phyloP scores from a whole-genome alignment of 2,329 filamentous ascomycete genomes.

The Penicillium sp. region DNA sequence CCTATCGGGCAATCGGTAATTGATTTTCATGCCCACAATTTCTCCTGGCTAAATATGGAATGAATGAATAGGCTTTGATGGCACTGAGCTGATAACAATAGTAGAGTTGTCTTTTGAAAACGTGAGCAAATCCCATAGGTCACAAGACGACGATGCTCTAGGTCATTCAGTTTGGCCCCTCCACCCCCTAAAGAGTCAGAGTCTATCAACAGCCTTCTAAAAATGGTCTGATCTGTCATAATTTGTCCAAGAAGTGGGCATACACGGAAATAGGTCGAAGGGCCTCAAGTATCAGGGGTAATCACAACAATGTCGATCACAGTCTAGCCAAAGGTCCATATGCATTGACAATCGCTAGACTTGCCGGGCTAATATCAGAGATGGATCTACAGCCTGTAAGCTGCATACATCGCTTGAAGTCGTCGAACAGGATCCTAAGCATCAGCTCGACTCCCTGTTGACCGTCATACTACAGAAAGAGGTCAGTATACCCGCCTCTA shows the following conservation, averaged over 20 bases:
- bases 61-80: not conserved
- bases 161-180: not conserved
- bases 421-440: constrained; percentile 33
- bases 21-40: not conserved
- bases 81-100: not conserved
- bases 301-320: not conserved
- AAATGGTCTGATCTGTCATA: not conserved
- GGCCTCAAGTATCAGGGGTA: not conserved
- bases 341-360: constrained; percentile 21
- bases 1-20: not conserved
- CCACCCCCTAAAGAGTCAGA: not conserved
- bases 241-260: constrained; percentile 7
- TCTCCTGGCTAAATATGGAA: not conserved
- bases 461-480: constrained; percentile 27
- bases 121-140: not conserved
- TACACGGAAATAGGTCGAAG: not conserved
- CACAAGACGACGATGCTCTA: not conserved
- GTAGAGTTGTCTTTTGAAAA: no score
- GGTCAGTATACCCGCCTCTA: constrained; percentile 8
- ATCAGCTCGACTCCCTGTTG: constrained; percentile 35
- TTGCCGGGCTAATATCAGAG: constrained; percentile 26
- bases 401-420: constrained; percentile 35
- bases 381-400: constrained; percentile 29
- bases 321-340: constrained; percentile 12
- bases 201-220: not conserved